A percentile compares a stretch with the other conserved stretches of the same genome.
These are phyloP conservation scores for Candida golubevii DNA, from an alignment of 805 yeast genomes.

Conservation along the genomic window DNA sequence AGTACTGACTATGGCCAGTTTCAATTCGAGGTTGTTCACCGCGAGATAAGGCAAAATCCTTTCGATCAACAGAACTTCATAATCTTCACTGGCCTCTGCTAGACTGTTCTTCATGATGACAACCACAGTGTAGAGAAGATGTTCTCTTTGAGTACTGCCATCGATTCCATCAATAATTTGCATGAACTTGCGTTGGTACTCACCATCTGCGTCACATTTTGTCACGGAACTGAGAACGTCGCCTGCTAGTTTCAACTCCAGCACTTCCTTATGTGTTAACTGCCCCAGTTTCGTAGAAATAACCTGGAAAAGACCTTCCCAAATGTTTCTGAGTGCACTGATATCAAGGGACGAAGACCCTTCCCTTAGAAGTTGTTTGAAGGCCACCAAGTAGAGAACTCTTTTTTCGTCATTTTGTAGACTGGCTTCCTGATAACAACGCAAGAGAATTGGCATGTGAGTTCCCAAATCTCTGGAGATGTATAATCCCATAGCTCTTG, in stretches of 20 bases:
- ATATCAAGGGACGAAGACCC: conserved; percentile 3
- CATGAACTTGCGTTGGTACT: conserved; percentile 18
- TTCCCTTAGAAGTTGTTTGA: conserved; percentile 20
- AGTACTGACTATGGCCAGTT: conserved; percentile 57
- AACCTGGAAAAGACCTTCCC: conserved; percentile 11
- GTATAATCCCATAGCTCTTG: conserved; percentile 50
- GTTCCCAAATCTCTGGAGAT: conserved; percentile 35
- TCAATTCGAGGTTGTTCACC: conserved; percentile 44
- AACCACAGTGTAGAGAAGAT: conserved; percentile 26
- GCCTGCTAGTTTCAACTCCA: conserved; percentile 33
- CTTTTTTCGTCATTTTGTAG: conserved; percentile 7
- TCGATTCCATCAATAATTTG: conserved; percentile 9
- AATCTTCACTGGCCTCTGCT: conserved; percentile 6
- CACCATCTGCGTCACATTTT: conserved; percentile 10
- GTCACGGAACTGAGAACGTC: conserved; percentile 31
- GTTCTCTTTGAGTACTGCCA: conserved; percentile 6
- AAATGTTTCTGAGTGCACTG: conserved; percentile 5
- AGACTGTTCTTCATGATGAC: conserved; percentile 33
- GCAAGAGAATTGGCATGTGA: conserved; percentile 38
- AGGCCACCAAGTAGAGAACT: conserved; percentile 17
- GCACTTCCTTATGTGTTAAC: conserved; percentile 11
- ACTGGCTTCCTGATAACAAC: conserved; percentile 10
- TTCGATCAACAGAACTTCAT: conserved; percentile 8
- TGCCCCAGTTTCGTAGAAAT: conserved; percentile 6
- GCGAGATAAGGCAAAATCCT: conserved; percentile 20